Conservation (phyloP, 306 rosid species). For the Oxytropis ochrocephala region DNA sequence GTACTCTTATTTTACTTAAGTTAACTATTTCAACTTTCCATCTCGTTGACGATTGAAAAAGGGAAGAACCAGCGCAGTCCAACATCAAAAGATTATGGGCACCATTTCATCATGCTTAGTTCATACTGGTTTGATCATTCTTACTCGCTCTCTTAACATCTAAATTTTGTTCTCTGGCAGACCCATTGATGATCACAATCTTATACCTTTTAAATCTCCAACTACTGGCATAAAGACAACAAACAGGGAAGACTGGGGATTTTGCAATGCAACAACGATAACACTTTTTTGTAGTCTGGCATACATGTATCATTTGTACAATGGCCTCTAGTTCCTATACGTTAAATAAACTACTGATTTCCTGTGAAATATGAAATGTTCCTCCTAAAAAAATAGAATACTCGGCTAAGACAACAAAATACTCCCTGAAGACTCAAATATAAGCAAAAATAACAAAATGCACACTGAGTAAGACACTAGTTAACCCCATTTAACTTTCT, state of each 20-base stretch:
- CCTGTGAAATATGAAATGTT: slow-evolving; percentile 1
- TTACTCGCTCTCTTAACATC: neutral
- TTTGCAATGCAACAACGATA: neutral
- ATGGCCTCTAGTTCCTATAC: neutral
- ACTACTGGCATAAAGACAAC: neutral
- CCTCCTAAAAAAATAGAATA: neutral
- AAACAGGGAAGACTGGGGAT: neutral
- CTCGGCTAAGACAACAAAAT: slow-evolving; percentile 10
- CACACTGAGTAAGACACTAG: no score
- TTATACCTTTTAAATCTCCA: neutral
- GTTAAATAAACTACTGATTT: slow-evolving; percentile 14
- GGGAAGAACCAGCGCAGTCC: neutral
- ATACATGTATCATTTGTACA: neutral
- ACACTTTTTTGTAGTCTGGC: neutral
- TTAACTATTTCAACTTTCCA: neutral
- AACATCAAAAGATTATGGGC: neutral
- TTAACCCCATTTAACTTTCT: no score
- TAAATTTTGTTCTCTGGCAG: neutral
- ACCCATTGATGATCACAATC: neutral
- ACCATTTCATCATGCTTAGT: neutral
- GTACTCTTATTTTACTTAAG: neutral
- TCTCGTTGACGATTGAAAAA: neutral
- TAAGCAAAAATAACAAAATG: no score
- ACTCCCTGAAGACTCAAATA: no score
- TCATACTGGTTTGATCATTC: neutral